These are phyloP conservation scores for Sophora flavescens DNA, from an alignment of 306 rosid species.

Conservation along the genomic window DNA sequence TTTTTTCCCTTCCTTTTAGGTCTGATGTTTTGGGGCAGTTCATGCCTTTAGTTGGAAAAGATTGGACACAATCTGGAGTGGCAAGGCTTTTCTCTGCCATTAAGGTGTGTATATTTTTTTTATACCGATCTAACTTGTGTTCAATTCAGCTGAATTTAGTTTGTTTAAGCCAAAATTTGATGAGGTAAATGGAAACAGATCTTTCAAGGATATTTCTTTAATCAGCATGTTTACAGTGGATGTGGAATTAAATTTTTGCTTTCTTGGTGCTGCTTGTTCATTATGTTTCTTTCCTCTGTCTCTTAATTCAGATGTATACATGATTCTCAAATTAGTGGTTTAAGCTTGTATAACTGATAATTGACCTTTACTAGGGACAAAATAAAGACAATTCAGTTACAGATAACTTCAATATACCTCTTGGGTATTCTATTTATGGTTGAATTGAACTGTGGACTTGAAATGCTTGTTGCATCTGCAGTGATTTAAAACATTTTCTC, in stretches of 20 bases:
- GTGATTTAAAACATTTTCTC: neutral
- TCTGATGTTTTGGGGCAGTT: constrained; percentile 99
- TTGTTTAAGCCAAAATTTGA: constrained; percentile 8
- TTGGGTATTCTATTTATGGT: constrained; percentile 27
- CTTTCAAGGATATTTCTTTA: constrained; percentile 27
- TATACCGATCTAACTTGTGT: constrained; percentile 12
- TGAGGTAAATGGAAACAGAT: constrained; percentile 21
- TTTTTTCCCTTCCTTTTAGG: constrained; percentile 52
- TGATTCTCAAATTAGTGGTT: constrained; percentile 29
- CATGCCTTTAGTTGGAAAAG: constrained; percentile 99
- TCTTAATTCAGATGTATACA: constrained; percentile 36
- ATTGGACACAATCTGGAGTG: constrained; percentile 97
- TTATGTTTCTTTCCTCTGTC: constrained; percentile 12
- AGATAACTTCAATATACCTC: constrained; percentile 12
- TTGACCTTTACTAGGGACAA: constrained; percentile 9
- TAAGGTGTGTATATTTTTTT: constrained; percentile 63
- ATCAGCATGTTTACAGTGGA: constrained; percentile 25
- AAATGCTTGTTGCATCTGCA: constrained; percentile 33
- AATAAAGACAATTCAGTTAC: constrained; percentile 24
- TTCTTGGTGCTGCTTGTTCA: constrained; percentile 26
- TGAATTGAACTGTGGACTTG: constrained; percentile 10
- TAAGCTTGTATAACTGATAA: constrained; percentile 19
- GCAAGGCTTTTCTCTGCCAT: constrained; percentile 93
- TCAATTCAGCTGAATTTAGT: constrained; percentile 34
- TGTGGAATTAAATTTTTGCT: neutral